Conservation (phyloP, 169 alveolate genomes). For the Plasmodium vinckei region DNA sequence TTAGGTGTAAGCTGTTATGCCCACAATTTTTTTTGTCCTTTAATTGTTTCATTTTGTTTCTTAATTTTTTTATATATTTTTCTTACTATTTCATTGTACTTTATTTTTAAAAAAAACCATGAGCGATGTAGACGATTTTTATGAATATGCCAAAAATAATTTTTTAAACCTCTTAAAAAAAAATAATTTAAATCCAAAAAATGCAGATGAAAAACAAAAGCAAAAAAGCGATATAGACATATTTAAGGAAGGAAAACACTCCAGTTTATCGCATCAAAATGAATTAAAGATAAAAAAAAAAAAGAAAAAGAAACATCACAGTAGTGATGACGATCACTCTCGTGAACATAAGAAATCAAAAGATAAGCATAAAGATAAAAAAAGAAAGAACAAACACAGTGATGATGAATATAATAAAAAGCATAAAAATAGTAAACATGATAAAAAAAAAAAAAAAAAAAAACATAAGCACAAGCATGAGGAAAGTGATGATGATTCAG, state of each 20-base stretch:
- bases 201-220: slow-evolving; percentile 17
- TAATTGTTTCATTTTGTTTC: neutral
- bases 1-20: too few species aligned
- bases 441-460: slow-evolving; percentile 21
- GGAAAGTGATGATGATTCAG: neutral
- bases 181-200: slow-evolving; percentile 29
- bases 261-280: slow-evolving; percentile 32
- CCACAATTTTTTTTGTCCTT: neutral
- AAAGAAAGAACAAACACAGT: slow-evolving; percentile 22
- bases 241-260: slow-evolving; percentile 35
- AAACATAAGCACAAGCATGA: slow-evolving; percentile 11
- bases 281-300: slow-evolving; percentile 31
- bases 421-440: slow-evolving; percentile 5
- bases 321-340: slow-evolving; percentile 3
- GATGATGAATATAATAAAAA: slow-evolving; percentile 21
- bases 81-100: slow-evolving; percentile 4
- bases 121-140: slow-evolving; percentile 74
- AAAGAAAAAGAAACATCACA: slow-evolving; percentile 2
- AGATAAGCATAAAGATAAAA: neutral
- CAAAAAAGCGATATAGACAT: slow-evolving; percentile 15
- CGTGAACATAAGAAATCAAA: neutral
- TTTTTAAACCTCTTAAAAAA: slow-evolving; percentile 58
- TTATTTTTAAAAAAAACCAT: slow-evolving; percentile 7
- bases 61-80: neutral
- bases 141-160: slow-evolving; percentile 75